Base-by-base conservation (phyloP, 2,329 filamentous ascomycete species). In the Camillea tinctor region DNA sequence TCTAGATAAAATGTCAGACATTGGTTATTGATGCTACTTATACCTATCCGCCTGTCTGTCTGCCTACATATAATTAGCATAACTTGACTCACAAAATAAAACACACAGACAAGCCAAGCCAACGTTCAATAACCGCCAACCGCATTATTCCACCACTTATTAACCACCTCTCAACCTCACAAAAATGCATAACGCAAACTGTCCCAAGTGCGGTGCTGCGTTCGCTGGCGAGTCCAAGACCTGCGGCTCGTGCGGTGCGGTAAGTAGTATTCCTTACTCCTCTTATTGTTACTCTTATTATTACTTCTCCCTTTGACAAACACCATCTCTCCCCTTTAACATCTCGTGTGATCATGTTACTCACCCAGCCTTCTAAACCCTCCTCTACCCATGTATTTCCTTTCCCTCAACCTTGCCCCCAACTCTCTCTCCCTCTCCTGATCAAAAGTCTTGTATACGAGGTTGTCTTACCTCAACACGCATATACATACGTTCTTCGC, bases 171-270 rank as follows among this genome's bases (percentile, higher is more conserved):
- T 44, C 44, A n/a, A 7, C 6, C 26, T 7, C 7, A 2, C 26
- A 30, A 30, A 30, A 30, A 80, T 80, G 78, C 77, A 79, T 71
- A 72, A 69, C 72, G 67, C 71, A 59, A 66, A 71, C 68, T 87
- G 84, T 79, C 84, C 84, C 76, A 85, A 83, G 77, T 87, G 84
- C 79, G 80, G 78, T 68, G 75, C 77, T 68, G 62, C 75, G 70
- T 78, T 80, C 67, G 69, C 73, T 52, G 76, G 76, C 67, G 67
- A 69, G 50, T 67, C 68, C 76, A 87, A 87, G 82, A 79, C 77
- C 62, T 87, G 84, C 77, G 68, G 70, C 60, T 76, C 78, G 60
- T 87, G 84, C 76, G 84, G 84, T 58, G 82, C 84, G 69, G 84
- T 87, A 78, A 69, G 84, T 78, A 44, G 36, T n/a, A 11, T 40